Percentiles rank a stretch among this genome's conserved stretches.
Evolutionary conservation across 345 rosid species (phyloP).

Genomic region (Pseudoturritis turrita): DNA sequence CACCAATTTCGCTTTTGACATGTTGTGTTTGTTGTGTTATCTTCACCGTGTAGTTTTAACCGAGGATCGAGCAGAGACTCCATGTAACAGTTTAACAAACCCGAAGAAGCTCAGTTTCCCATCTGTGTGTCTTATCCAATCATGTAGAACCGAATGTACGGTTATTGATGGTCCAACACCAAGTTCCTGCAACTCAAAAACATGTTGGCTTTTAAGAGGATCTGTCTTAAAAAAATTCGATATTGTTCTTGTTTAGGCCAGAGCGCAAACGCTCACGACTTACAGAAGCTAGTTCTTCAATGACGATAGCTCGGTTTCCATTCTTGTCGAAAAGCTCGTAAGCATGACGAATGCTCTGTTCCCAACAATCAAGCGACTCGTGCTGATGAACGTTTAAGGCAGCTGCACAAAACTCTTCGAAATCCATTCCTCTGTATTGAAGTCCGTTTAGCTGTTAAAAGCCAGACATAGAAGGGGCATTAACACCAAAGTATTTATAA

Average conservation of each 20-base stretch:
- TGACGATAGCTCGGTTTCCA: conserved; percentile 77
- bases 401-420: conserved; percentile 97
- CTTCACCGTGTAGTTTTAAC: conserved; percentile 28
- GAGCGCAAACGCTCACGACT: conserved; percentile 19
- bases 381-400: conserved; percentile 79
- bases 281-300: conserved; percentile 93
- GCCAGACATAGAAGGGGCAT: not conserved
- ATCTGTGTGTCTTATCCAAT: conserved; percentile 82
- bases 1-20: not conserved
- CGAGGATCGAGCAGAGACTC: conserved; percentile 53
- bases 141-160: conserved; percentile 77
- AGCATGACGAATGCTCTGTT: conserved; percentile 66
- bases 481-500: conserved; percentile 4
- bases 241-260: not conserved
- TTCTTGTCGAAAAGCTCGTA: conserved; percentile 79
- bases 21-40: not conserved
- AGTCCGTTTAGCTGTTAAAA: conserved; percentile 61
- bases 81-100: conserved; percentile 75
- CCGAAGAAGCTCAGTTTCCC: conserved; percentile 93
- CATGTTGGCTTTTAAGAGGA: not conserved
- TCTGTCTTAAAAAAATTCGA: not conserved
- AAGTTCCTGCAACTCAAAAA: conserved; percentile 59
- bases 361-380: conserved; percentile 83
- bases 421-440: conserved; percentile 77
- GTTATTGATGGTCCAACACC: conserved; percentile 88